Base-by-base conservation (phyloP, 2,329 filamentous ascomycete species). In the Microdochium paspali region DNA sequence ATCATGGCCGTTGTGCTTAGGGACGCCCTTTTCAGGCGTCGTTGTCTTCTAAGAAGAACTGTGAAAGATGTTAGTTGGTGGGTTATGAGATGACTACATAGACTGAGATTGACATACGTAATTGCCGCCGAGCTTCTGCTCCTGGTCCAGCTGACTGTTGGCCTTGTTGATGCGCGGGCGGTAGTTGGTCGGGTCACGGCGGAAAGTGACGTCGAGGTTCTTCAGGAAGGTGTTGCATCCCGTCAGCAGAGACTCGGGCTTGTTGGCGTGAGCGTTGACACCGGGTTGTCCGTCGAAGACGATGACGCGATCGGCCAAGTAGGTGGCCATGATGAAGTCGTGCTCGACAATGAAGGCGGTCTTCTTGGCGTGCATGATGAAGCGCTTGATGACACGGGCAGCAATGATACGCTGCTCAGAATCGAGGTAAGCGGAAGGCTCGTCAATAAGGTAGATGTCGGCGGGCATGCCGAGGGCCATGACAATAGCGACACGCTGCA, bases 341-440 rank as follows among this genome's bases (percentile, higher is more conserved):
- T 98, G 93, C 82, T 98, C 93, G 66, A 98, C 91, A 57, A 98
- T 83, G 67, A 98, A 98, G 45, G 93, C 93, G 1, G 93, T 98
- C 82, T 97, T 97, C 83, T 97, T 97, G 60, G 90, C 84, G 76
- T 98, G 91, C 93, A 98, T 98, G 70, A 98, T 98, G 79, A 95
- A 98, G 56, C 93, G 86, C 79, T 98, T 98, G 74, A 98, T 98
- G 65, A 98, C 94, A 64, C 90, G 86, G 43, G 91, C 86, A 52
- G 90, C 91, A 59, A 98, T 84, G 63, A 98, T 95, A 86, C 93
- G 91, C 73, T 98, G 93, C 73, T 98, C 93, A 45, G 93, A 97
- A 68, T 98, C 93, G 50, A 98, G 86, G 70, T 98, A 98, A 53
- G 90, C 90, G 57, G 87, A 93, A 44, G 93, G 93, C 73, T 98